These are phyloP conservation scores for Lachnum nothofagi DNA, from an alignment of 2,329 filamentous ascomycete genomes.

Conservation along the genomic window DNA sequence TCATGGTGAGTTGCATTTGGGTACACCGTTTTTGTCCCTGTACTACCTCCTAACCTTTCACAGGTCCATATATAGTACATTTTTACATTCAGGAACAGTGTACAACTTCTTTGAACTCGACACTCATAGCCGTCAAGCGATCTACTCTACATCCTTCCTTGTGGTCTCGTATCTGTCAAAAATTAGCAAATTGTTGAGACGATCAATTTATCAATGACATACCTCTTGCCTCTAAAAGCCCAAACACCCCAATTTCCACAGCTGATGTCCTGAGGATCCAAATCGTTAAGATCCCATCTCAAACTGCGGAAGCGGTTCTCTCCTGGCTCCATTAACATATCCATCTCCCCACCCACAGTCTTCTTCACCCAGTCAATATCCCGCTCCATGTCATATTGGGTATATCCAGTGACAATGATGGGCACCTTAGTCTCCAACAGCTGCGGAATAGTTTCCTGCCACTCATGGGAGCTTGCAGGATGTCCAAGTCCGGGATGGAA, in stretches of 20 bases:
- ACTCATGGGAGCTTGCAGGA: slow-evolving; percentile 87
- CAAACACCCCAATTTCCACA: slow-evolving; percentile 97
- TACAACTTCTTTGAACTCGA: too few species aligned
- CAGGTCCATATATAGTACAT: too few species aligned
- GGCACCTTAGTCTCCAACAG: slow-evolving; percentile 93
- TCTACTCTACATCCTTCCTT: slow-evolving; percentile 25
- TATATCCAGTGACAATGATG: slow-evolving; percentile 92
- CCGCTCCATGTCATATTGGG: slow-evolving; percentile 87
- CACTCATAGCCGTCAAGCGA: too few species aligned
- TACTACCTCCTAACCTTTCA: too few species aligned
- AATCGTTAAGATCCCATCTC: slow-evolving; percentile 93
- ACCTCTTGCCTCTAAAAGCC: slow-evolving; percentile 97
- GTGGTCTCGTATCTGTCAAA: slow-evolving; percentile 32
- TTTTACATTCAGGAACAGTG: too few species aligned
- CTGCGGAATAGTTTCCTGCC: slow-evolving; percentile 83
- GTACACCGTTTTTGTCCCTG: too few species aligned
- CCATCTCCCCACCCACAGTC: slow-evolving; percentile 83
- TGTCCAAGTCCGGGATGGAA: slow-evolving; percentile 97
- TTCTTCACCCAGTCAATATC: slow-evolving; percentile 87
- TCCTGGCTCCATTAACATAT: slow-evolving; percentile 83
- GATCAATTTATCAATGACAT: slow-evolving; percentile 35
- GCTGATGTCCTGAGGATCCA: slow-evolving; percentile 88
- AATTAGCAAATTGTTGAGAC: slow-evolving; percentile 10
- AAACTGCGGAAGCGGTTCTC: slow-evolving; percentile 93
- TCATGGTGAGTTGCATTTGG: too few species aligned